These are phyloP conservation scores for Yamadazyma diospyri DNA, from an alignment of 1,139 yeast genomes.

Conservation along the genomic window DNA sequence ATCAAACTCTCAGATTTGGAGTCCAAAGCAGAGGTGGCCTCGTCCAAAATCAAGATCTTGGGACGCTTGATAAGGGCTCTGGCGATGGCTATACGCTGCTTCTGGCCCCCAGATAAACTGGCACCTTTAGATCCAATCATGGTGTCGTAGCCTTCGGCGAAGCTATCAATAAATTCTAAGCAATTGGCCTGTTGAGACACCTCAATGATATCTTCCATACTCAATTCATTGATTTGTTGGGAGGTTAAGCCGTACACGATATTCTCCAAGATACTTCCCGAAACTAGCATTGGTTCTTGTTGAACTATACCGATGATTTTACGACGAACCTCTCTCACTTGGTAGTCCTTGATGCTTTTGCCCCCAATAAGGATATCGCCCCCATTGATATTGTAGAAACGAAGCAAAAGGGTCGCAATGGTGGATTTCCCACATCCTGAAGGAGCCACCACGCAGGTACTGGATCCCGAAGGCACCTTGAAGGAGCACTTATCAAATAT, in stretches of 20 bases:
- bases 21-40: constrained; percentile 78
- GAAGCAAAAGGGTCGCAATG: constrained; percentile 64
- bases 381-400: constrained; percentile 56
- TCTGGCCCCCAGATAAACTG: constrained; percentile 78
- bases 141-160: constrained; percentile 55
- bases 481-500: constrained; percentile 67
- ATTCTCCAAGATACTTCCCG: constrained; percentile 77
- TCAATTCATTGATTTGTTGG: constrained; percentile 38
- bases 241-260: constrained; percentile 71
- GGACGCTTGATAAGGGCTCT: constrained; percentile 72
- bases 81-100: constrained; percentile 86
- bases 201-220: constrained; percentile 39
- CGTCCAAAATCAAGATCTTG: constrained; percentile 61
- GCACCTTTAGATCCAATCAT: constrained; percentile 57
- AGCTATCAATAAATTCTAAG: constrained; percentile 47
- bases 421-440: constrained; percentile 94
- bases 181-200: constrained; percentile 53
- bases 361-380: constrained; percentile 73
- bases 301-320: constrained; percentile 76
- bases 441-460: constrained; percentile 86
- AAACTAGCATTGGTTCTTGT: constrained; percentile 81
- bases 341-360: constrained; percentile 56
- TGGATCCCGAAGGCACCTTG: constrained; percentile 63
- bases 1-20: constrained; percentile 68
- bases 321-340: constrained; percentile 68